Percentiles rank a stretch among this genome's conserved stretches.
Conservation (phyloP, 352 stramenopile species). For the Elongisporangium prolatum region DNA sequence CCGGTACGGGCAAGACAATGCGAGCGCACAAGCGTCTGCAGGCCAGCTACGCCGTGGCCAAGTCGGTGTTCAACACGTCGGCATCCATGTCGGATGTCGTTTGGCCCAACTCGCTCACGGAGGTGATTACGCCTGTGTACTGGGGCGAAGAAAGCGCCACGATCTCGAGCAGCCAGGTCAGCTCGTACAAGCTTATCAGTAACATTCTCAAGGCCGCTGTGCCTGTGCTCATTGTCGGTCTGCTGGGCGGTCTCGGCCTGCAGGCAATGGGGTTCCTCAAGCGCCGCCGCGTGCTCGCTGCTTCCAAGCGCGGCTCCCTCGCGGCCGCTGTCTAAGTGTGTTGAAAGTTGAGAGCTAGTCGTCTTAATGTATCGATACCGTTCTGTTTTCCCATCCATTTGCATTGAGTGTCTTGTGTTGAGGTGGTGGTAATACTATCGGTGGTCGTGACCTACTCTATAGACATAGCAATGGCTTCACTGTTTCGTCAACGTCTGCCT, state of each 20-base stretch:
- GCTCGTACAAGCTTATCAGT: slow-evolving; percentile 9
- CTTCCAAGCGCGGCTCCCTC: background rate
- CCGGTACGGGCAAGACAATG: slow-evolving; percentile 70
- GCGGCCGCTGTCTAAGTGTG: background rate
- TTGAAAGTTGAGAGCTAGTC: background rate
- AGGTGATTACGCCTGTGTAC: slow-evolving; percentile 11
- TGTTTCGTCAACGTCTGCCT: background rate
- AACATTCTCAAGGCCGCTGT: slow-evolving; percentile 7
- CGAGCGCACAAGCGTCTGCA: slow-evolving; percentile 56
- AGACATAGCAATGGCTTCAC: background rate
- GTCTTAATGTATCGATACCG: background rate
- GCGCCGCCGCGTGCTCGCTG: background rate
- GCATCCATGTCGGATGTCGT: slow-evolving; percentile 9
- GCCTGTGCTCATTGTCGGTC: slow-evolving; percentile 8
- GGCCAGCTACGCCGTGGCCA: slow-evolving; percentile 53
- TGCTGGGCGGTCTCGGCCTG: slow-evolving; percentile 4
- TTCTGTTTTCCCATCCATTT: background rate
- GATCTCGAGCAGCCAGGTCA: slow-evolving; percentile 1
- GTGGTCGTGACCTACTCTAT: background rate
- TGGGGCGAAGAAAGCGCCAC: slow-evolving; percentile 10
- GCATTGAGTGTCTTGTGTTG: background rate
- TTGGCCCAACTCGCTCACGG: slow-evolving; percentile 5
- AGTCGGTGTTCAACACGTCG: slow-evolving; percentile 17
- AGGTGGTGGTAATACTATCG: background rate
- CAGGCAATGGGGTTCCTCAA: background rate